Evolutionary conservation across 352 stramenopile species (phyloP).

Genomic region (Phytophthora cactorum): DNA sequence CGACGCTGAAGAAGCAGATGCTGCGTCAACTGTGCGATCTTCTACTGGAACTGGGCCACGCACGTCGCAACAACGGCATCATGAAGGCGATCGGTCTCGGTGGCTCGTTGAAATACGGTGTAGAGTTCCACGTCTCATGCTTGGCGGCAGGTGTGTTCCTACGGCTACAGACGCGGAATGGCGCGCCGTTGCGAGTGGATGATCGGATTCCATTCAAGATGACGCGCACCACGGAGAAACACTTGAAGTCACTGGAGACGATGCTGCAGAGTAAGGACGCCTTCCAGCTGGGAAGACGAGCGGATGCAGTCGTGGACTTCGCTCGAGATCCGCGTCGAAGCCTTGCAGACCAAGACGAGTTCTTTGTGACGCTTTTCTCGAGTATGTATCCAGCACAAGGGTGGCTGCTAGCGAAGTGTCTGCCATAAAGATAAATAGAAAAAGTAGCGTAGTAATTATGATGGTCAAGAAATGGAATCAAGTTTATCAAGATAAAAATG

Average conservation of each 20-base stretch:
- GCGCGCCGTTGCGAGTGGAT: conserved; percentile 69
- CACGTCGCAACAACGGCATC: conserved; percentile 77
- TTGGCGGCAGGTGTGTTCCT: conserved; percentile 79
- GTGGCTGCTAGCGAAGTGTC: conserved; percentile 82
- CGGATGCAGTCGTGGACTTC: conserved; percentile 79
- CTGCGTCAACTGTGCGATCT: conserved; percentile 70
- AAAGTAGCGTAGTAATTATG: conserved; percentile 31
- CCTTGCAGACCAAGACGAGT: conserved; percentile 86
- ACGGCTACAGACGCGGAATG: conserved; percentile 77
- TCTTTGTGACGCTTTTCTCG: conserved; percentile 85
- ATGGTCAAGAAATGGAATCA: neutral
- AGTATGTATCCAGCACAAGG: conserved; percentile 82
- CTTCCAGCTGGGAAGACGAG: conserved; percentile 74
- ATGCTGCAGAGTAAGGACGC: conserved; percentile 81
- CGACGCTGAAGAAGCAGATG: conserved; percentile 79
- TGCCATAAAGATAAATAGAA: conserved; percentile 35
- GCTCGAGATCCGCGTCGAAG: conserved; percentile 66
- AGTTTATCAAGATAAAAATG: too few relatives aligned
- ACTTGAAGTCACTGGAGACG: conserved; percentile 71
- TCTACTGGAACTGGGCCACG: conserved; percentile 68
- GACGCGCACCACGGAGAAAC: conserved; percentile 83
- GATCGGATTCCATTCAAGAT: conserved; percentile 83
- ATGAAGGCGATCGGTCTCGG: conserved; percentile 89
- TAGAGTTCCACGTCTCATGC: conserved; percentile 84
- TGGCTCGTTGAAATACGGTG: conserved; percentile 71